Evolutionary conservation across 495 filamentous ascomycete species (phyloP).

Genomic region (Terfezia boudieri): DNA sequence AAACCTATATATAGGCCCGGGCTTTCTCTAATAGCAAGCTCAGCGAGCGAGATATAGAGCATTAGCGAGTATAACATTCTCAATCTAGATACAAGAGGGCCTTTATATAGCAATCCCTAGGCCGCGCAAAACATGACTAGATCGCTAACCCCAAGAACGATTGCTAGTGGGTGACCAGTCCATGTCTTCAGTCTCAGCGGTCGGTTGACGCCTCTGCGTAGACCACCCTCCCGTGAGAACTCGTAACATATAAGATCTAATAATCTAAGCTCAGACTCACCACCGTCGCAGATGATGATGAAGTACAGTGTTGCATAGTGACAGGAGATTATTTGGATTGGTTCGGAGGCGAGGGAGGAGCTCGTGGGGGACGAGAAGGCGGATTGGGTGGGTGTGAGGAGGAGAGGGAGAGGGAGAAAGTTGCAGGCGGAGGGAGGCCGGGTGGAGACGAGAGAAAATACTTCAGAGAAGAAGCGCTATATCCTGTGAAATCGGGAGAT

Average conservation of each 20-base stretch:
- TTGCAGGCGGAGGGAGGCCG: slow-evolving; percentile 78
- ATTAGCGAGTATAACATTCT: too few species aligned
- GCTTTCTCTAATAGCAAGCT: too few species aligned
- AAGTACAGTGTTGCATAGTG: slow-evolving; percentile 97
- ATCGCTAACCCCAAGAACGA: too few species aligned
- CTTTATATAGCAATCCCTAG: too few species aligned
- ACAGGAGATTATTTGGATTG: slow-evolving; percentile 90
- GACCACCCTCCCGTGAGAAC: too few species aligned
- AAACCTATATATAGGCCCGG: too few species aligned
- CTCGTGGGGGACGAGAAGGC: slow-evolving; percentile 26
- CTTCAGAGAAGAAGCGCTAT: slow-evolving; percentile 79
- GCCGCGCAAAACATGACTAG: too few species aligned
- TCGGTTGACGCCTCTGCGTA: too few species aligned
- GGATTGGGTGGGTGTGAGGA: slow-evolving; percentile 23
- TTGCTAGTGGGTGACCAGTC: too few species aligned
- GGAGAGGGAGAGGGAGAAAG: slow-evolving; percentile 46
- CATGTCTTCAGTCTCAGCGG: too few species aligned
- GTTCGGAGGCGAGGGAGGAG: slow-evolving; percentile 52
- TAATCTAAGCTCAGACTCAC: slow-evolving; percentile 82
- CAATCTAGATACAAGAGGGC: too few species aligned
- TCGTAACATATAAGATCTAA: slow-evolving; percentile 92
- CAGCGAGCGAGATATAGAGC: too few species aligned
- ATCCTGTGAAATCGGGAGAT: not conserved
- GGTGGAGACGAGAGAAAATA: slow-evolving; percentile 88
- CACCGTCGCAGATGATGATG: slow-evolving; percentile 93